Base-by-base conservation (phyloP, 495 filamentous ascomycete species). In the Aspergillus ellipticus region DNA sequence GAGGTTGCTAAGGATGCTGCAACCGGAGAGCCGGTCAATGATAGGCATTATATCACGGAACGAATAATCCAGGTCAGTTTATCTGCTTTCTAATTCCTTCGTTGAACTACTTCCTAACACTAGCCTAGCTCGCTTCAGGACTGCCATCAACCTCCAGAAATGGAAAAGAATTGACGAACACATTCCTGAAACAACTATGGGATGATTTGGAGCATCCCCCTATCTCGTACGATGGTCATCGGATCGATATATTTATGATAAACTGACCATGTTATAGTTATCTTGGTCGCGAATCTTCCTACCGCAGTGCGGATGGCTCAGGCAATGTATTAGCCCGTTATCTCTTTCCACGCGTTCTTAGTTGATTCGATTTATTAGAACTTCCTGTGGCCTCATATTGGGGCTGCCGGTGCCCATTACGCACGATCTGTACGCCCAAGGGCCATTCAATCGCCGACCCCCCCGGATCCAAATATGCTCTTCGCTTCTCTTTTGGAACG, bases 11-110 rank as follows among this genome's bases (percentile, higher is more conserved):
- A 78, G 57, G 87, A 87, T 63, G 80, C 81, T 55, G 89, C 92
- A 70, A 87, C 86, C 19, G 87, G 89, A 10, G 86, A 94, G 47
- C 89, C 91, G 4, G 83, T 96, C 17, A 86, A 97, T 58, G 92
- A 97, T 71, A 92, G 91, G 70, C 67, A 74, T 3, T 85, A 83
- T 58, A 67, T 79, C 10, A 84, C 82, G 79, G 82, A 85, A 58
- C 67, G 72, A 22, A 59, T 84, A 39, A 76, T 84, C 49, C 67
- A 79, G 65, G 70, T 78, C 45, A 31, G 65, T 64, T 37, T 11
- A 17, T 49, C 28, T 6, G 13, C n/a, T 49, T 21, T 22, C 3
- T 4, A 16, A n/a, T n/a, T n/a, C n/a, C 17, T 21, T 37, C 5
- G 0, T 15, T 39, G 35, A 45, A 15, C 8, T 11, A 7, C 28